A percentile compares a stretch with the other conserved stretches of the same genome.
Evolutionary conservation across 2,329 filamentous ascomycete species (phyloP).

Genomic region (Colletotrichum theobromicola): DNA sequence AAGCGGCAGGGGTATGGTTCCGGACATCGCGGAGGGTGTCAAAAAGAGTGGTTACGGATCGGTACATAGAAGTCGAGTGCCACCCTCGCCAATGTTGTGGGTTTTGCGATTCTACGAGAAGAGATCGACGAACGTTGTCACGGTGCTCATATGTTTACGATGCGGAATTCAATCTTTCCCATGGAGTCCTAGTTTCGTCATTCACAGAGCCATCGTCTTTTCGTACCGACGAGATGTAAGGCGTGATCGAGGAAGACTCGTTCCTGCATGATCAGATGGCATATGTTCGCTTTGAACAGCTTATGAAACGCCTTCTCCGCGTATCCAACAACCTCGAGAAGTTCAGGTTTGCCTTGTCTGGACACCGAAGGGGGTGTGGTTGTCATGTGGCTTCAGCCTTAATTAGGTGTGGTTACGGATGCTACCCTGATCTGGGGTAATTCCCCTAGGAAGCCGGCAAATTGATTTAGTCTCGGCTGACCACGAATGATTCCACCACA

Average conservation of each 20-base stretch:
- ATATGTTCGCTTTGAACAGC: background rate
- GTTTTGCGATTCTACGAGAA: background rate
- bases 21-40: background rate
- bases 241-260: background rate
- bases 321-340: background rate
- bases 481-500: conserved; percentile 3
- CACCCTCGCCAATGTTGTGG: background rate
- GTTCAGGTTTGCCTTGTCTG: background rate
- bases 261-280: background rate
- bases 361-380: background rate
- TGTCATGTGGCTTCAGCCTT: background rate
- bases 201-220: background rate
- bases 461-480: background rate
- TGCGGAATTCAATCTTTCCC: background rate
- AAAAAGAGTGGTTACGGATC: background rate
- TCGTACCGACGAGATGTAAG: background rate
- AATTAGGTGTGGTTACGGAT: background rate
- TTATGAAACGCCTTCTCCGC: background rate
- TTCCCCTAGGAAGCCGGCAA: background rate
- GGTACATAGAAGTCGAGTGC: background rate
- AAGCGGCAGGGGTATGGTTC: background rate
- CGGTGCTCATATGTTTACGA: background rate
- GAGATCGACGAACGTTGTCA: background rate
- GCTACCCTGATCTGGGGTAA: conserved; percentile 5
- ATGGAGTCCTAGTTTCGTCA: background rate